Conservation (phyloP, 1,284 basidiomycete genomes). For the Salmacisia buchloeana region DNA sequence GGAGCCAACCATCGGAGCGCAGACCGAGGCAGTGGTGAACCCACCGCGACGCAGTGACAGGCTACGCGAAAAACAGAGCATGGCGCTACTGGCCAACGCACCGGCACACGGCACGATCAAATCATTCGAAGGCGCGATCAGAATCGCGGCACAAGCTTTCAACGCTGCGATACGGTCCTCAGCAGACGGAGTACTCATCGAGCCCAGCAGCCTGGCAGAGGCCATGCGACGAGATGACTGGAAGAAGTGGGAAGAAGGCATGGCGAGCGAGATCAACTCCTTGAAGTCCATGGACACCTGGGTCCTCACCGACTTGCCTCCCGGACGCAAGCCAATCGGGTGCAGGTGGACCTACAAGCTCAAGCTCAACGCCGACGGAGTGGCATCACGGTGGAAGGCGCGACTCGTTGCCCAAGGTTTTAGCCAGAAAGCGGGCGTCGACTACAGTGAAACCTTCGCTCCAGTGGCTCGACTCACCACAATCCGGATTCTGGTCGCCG, state of each 20-base stretch:
- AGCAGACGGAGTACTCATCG: background rate
- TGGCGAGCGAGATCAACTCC: background rate
- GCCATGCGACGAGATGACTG: background rate
- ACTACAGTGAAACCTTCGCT: no score
- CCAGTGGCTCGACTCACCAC: background rate
- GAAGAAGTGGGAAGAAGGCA: background rate
- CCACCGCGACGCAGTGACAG: no score
- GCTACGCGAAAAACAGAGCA: no score
- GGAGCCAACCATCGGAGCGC: no score
- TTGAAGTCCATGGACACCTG: background rate
- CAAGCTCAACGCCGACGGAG: background rate
- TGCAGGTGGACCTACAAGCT: constrained; percentile 1
- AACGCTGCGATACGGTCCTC: background rate
- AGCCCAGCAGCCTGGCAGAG: background rate
- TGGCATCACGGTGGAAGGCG: background rate
- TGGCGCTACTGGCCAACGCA: no score
- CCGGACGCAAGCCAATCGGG: background rate
- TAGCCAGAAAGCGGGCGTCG: no score
- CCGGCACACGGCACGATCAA: no score
- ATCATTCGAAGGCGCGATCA: no score
- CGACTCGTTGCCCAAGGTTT: no score
- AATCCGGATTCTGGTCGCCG: background rate
- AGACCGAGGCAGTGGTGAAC: no score
- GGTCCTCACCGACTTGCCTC: background rate
- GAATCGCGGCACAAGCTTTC: no score